Evolutionary conservation across 23 red algal genomes (phyloP).

Genomic region (Gracilaria gracilis): DNA sequence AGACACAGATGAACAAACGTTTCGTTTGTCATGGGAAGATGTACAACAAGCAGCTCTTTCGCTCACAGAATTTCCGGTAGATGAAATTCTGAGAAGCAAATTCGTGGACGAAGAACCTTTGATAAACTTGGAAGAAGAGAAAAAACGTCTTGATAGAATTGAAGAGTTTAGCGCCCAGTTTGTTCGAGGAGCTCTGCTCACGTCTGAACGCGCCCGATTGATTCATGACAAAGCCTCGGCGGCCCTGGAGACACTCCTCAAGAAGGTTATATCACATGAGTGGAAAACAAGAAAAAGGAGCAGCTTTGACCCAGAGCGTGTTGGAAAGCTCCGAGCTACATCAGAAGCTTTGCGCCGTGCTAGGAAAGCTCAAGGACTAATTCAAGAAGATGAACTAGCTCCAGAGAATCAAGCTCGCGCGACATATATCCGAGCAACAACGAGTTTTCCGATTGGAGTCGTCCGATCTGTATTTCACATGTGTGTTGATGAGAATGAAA

Average conservation of each 20-base stretch:
- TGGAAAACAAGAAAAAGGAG: conserved; percentile 42
- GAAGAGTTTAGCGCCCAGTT: not conserved
- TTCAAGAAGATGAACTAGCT: not conserved
- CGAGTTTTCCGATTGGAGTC: conserved; percentile 27
- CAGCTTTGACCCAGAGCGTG: conserved; percentile 41
- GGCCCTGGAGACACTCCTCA: conserved; percentile 12
- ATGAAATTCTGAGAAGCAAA: conserved; percentile 40
- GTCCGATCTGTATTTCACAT: not conserved
- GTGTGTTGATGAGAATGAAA: conserved; percentile 9
- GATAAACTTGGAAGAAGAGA: conserved; percentile 38
- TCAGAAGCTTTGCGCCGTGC: conserved; percentile 49
- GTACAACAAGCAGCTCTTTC: conserved; percentile 32
- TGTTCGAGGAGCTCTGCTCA: not conserved
- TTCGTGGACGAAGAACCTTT: conserved; percentile 40
- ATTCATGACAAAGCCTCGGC: not conserved
- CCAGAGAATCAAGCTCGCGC: not conserved
- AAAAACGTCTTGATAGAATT: conserved; percentile 39
- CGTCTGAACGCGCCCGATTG: not conserved
- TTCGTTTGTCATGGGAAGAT: conserved; percentile 39
- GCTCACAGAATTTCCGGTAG: conserved; percentile 22
- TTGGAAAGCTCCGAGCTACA: conserved; percentile 52
- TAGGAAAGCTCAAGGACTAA: conserved; percentile 12
- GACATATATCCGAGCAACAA: conserved; percentile 10
- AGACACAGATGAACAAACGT: not conserved
- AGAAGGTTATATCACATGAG: conserved; percentile 39